Evolutionary conservation across 352 stramenopile species (phyloP), one percentile per base, ranked within the genome.

Genomic region (Phytophthora aleatoria): DNA sequence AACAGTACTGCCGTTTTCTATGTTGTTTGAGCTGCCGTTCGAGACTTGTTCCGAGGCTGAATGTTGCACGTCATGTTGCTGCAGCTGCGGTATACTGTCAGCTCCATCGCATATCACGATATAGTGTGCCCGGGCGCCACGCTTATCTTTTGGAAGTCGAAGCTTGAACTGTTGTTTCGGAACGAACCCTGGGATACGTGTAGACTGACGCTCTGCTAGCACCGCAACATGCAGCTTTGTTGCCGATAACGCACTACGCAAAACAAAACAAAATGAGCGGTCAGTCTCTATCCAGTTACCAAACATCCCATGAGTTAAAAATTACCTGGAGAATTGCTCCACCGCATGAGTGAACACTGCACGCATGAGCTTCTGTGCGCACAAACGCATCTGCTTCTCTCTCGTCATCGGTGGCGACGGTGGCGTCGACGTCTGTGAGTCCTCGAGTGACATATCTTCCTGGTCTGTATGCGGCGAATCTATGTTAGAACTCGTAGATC

Each of bases 281-380:
- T 20, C 20, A 20, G 20, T 20, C 20, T 20, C 20, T 20, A 20
- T 20, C 20, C 20, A 20, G 20, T 20, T 20, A 20, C 20, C 20
- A 20, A 20, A 20, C 20, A 20, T 20, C 20, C 20, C 20, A 20
- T 20, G 20, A 31, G 5, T 2, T 43, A 24, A 30, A 42, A 20
- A 45, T 61, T 41, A 83, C 77, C 71, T 83, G 11, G 72, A 67
- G 47, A 83, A 80, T 9, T 75, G 36, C 20, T 74, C 57, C 57
- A 72, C 66, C 1, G 53, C 64, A 55, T 75, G 64, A 3, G 64
- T 59, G 11, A 88, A 73, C 5, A 92, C 50, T 33, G 58, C 59
- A 48, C 81, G 81, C 28, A 92, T 73, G 52, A 88, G 69, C 53
- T 92, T 92, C 58, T 92, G 81, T 3, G 71, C 61, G n/a, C 81